Conservation (phyloP, 1,139 yeast genomes). For the Saccharomycopsis hybrid region DNA sequence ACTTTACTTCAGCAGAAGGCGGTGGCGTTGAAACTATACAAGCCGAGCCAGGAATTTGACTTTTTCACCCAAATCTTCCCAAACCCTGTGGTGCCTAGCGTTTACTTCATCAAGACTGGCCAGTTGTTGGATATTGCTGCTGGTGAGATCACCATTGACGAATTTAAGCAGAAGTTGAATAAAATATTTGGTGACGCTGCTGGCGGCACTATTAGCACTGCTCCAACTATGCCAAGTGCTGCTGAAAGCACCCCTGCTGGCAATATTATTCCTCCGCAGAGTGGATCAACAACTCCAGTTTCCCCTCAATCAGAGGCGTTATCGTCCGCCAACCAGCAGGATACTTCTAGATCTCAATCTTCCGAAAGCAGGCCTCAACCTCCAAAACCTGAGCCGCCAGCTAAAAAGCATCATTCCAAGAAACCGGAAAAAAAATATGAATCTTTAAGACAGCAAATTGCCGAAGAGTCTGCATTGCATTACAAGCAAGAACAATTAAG, state of each 20-base stretch:
- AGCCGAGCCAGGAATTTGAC: constrained; percentile 41
- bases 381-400: constrained; percentile 1
- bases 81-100: constrained; percentile 40
- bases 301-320: neutral
- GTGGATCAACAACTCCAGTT: neutral
- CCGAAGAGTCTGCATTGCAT: constrained; percentile 32
- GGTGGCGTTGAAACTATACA: constrained; percentile 40
- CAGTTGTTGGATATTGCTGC: constrained; percentile 39
- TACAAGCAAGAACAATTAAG: constrained; percentile 38
- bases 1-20: constrained; percentile 27
- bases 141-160: constrained; percentile 28
- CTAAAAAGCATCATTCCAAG: neutral
- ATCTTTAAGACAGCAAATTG: constrained; percentile 35
- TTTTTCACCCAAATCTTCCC: constrained; percentile 48
- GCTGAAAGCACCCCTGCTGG: neutral
- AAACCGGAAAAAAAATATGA: constrained; percentile 17
- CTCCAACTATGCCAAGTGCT: neutral
- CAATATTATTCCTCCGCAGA: no score
- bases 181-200: no score
- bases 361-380: no score
- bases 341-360: neutral
- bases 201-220: neutral
- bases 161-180: constrained; percentile 29
- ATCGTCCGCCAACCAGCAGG: no score
- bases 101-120: constrained; percentile 43